A percentile compares a stretch with the other conserved stretches of the same genome.
Conservation (phyloP, 441 rosid species). For the Brassica balearica region DNA sequence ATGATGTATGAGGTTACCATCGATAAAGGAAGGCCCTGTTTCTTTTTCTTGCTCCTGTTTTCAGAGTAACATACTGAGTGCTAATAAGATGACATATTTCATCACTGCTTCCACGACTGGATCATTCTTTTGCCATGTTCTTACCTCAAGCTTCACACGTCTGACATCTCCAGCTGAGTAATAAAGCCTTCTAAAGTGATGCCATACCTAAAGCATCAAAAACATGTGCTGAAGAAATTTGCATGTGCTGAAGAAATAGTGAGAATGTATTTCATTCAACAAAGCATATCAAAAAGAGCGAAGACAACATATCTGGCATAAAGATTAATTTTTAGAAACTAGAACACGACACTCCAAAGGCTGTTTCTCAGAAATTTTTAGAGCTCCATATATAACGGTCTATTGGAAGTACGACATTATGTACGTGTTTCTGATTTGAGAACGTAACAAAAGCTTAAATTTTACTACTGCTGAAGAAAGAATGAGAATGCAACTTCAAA, state of each 20-base stretch:
- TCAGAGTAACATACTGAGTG: background rate
- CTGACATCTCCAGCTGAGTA: background rate
- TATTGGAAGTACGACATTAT: background rate
- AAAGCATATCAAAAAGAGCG: background rate
- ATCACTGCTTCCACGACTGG: background rate
- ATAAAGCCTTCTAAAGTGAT: background rate
- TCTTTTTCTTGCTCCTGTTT: background rate
- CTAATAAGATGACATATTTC: background rate
- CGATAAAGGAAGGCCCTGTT: background rate
- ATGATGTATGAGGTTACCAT: background rate
- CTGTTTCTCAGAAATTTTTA: background rate
- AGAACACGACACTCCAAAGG: background rate
- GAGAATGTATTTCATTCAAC: background rate
- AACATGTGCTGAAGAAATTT: background rate
- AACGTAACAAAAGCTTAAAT: background rate
- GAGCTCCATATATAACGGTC: background rate
- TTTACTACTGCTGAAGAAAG: too few relatives aligned
- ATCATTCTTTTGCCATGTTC: background rate
- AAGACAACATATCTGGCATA: background rate
- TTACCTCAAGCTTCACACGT: background rate
- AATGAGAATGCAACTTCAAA: too few relatives aligned
- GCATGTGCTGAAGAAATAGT: background rate
- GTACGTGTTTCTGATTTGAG: background rate
- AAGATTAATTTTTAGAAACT: background rate
- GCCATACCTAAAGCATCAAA: background rate